Conservation (phyloP, 176 grass and related monocot genomes). For the Paspalum notatum region DNA sequence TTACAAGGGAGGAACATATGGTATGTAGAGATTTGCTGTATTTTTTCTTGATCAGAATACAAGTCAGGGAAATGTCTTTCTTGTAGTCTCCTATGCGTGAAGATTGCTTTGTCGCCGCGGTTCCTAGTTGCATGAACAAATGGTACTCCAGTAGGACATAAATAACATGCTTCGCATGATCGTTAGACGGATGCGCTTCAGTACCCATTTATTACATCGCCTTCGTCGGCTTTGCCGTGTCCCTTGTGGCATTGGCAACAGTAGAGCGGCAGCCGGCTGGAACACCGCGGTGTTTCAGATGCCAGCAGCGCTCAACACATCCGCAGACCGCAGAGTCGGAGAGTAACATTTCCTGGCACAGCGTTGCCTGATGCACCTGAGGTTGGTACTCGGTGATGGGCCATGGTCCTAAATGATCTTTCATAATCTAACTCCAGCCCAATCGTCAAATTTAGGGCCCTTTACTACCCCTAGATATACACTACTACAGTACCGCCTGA, state of each 20-base stretch:
- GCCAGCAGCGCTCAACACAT: too few relatives aligned
- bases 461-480: too few relatives aligned
- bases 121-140: neutral
- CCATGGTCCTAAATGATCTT: too few relatives aligned
- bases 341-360: too few relatives aligned
- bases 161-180: neutral
- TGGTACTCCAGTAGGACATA: neutral
- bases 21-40: neutral
- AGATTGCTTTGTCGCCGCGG: neutral
- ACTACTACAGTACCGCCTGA: neutral
- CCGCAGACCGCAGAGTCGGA: too few relatives aligned
- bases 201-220: neutral
- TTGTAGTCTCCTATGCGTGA: neutral
- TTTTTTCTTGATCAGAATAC: neutral
- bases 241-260: neutral
- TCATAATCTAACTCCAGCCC: too few relatives aligned
- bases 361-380: too few relatives aligned
- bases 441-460: too few relatives aligned
- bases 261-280: too few relatives aligned
- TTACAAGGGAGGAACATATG: slow-evolving; percentile 22
- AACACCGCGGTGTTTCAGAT: too few relatives aligned
- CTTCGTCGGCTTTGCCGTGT: neutral
- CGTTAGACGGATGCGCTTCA: neutral
- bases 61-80: neutral
- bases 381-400: too few relatives aligned